Evolutionary conservation across 305 asterid species (phyloP).

Genomic region (Solanum hybrid): DNA sequence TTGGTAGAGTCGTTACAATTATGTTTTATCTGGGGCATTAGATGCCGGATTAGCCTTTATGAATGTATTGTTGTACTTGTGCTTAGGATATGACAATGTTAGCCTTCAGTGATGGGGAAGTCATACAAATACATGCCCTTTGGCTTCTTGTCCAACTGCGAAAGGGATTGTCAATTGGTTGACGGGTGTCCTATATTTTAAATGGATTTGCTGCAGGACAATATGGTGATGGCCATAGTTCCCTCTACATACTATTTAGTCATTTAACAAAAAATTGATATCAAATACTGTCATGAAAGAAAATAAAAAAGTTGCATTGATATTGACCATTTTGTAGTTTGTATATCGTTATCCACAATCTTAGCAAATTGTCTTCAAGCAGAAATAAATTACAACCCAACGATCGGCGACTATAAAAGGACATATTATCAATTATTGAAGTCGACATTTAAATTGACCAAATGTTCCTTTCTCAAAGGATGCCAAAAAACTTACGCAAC

Average conservation of each 20-base stretch:
- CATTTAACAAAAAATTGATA: no score
- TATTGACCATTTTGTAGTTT: no score
- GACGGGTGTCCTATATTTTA: conserved; percentile 63
- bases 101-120: conserved; percentile 78
- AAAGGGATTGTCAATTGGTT: conserved; percentile 44
- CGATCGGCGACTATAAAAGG: background rate
- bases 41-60: conserved; percentile 97
- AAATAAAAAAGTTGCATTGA: no score
- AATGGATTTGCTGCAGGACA: background rate
- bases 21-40: conserved; percentile 73
- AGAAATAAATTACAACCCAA: background rate
- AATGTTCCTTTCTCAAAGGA: background rate
- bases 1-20: conserved; percentile 89
- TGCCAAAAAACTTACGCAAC: background rate
- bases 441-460: background rate
- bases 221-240: background rate
- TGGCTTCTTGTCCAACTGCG: conserved; percentile 90
- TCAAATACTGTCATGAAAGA: no score
- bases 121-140: conserved; percentile 59
- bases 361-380: no score
- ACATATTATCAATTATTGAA: background rate
- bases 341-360: no score
- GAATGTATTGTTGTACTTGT: conserved; percentile 69
- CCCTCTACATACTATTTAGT: background rate
- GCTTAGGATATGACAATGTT: conserved; percentile 50